Conservation (phyloP, 495 filamentous ascomycete species). For the Hypoxylon fuscum region DNA sequence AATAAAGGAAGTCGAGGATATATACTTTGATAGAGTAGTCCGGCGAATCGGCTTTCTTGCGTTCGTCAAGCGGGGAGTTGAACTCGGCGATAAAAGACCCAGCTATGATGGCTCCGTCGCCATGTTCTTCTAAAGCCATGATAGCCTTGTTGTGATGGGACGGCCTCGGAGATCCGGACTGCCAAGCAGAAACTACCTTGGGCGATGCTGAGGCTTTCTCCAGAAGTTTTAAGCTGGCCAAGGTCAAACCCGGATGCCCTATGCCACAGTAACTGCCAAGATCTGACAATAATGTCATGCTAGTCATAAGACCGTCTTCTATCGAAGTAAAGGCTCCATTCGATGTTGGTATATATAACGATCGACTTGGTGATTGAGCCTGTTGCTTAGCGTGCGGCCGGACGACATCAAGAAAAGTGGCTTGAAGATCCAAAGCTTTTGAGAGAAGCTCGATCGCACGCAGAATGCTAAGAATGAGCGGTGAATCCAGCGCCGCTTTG, state of each 20-base stretch:
- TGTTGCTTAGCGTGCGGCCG: conserved; percentile 72
- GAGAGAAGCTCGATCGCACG: conserved; percentile 82
- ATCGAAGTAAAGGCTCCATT: conserved; percentile 82
- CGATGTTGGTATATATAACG: conserved; percentile 57
- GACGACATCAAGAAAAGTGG: conserved; percentile 89
- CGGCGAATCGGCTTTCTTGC: conserved; percentile 66
- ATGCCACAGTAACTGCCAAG: conserved; percentile 85
- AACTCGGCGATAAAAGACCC: conserved; percentile 73
- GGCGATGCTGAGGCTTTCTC: conserved; percentile 85
- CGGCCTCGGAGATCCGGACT: conserved; percentile 55
- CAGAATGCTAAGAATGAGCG: conserved; percentile 75
- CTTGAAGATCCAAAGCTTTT: conserved; percentile 81
- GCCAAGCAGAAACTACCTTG: conserved; percentile 71
- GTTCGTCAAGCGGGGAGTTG: conserved; percentile 68
- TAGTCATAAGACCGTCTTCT: conserved; percentile 88
- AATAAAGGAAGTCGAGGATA: conserved; percentile 83
- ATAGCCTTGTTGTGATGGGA: conserved; percentile 79
- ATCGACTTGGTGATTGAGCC: conserved; percentile 41
- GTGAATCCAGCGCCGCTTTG: conserved; percentile 72
- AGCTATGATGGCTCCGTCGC: conserved; percentile 74
- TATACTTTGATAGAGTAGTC: conserved; percentile 79
- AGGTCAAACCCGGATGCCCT: conserved; percentile 75
- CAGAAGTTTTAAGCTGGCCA: conserved; percentile 79
- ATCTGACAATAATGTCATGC: conserved; percentile 76
- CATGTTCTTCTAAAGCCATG: conserved; percentile 75